Evolutionary conservation across 495 filamentous ascomycete species (phyloP).

Genomic region (Neurospora sp.): DNA sequence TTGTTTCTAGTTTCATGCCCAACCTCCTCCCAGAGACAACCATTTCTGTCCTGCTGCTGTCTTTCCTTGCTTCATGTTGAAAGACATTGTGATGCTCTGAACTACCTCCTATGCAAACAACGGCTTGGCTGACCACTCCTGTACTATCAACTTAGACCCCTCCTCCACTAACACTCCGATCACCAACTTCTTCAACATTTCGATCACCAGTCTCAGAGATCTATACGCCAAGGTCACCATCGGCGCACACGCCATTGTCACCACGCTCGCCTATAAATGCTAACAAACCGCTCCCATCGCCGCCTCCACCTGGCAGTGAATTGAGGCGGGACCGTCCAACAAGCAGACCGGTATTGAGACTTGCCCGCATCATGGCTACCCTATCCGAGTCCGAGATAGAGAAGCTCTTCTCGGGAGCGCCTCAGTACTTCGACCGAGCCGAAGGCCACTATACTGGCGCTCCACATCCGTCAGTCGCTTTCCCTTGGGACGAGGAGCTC

Average conservation of each 20-base stretch:
- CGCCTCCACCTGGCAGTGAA: slow-evolving; percentile 37
- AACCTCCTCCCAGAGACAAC: not conserved
- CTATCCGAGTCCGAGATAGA: slow-evolving; percentile 53
- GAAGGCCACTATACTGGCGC: slow-evolving; percentile 42
- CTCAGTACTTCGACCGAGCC: slow-evolving; percentile 56
- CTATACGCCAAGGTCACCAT: slow-evolving; percentile 4
- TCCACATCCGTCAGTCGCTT: slow-evolving; percentile 54
- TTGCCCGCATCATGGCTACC: slow-evolving; percentile 44
- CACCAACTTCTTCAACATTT: not conserved
- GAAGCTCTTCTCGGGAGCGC: slow-evolving; percentile 65
- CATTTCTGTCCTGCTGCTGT: not conserved
- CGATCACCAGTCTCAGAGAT: slow-evolving; percentile 8
- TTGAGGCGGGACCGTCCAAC: slow-evolving; percentile 25
- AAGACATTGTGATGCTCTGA: not conserved
- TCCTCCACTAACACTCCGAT: not conserved
- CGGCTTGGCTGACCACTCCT: slow-evolving; percentile 12
- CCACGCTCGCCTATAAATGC: slow-evolving; percentile 31
- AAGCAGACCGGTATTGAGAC: slow-evolving; percentile 33
- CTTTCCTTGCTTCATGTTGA: not conserved
- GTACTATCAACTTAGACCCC: slow-evolving; percentile 1
- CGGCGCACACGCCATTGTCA: slow-evolving; percentile 19
- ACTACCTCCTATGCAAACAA: not conserved
- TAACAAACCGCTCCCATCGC: slow-evolving; percentile 43
- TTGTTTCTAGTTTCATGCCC: not conserved
- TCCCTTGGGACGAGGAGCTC: slow-evolving; percentile 58